phyloP scores from a whole-genome alignment of 2,329 filamentous ascomycete species.

The Periglandula ipomoeae region DNA sequence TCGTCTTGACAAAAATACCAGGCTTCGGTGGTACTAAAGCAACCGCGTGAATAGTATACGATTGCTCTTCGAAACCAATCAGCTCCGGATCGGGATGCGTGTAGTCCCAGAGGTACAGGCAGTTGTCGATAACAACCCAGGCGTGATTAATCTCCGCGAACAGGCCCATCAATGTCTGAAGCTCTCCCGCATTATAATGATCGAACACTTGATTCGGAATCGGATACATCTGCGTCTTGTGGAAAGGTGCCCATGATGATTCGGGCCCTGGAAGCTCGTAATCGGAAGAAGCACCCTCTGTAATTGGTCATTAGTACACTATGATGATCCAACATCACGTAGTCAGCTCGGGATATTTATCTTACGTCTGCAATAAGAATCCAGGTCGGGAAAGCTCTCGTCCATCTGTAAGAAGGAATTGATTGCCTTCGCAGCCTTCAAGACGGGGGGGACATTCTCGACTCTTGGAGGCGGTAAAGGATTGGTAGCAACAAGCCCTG shows the following conservation, averaged over 20 bases:
- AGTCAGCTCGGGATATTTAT: conserved; percentile 13
- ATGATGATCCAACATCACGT: not conserved
- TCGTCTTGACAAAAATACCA: conserved; percentile 78
- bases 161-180: conserved; percentile 88
- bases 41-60: conserved; percentile 82
- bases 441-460: conserved; percentile 53
- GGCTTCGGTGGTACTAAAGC: conserved; percentile 76
- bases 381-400: conserved; percentile 76
- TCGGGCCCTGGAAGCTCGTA: conserved; percentile 68
- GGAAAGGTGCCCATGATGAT: conserved; percentile 77
- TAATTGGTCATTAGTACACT: conserved; percentile 16
- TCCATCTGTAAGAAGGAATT: conserved; percentile 71
- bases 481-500: conserved; percentile 20
- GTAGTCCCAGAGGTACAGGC: conserved; percentile 96
- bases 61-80: conserved; percentile 84
- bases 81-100: conserved; percentile 85
- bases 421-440: conserved; percentile 74
- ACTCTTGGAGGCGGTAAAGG: conserved; percentile 34
- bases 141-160: conserved; percentile 93
- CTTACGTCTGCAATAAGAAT: conserved; percentile 82
- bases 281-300: conserved; percentile 83
- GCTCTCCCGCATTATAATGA: conserved; percentile 79
- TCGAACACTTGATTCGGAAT: conserved; percentile 90
- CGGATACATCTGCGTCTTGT: conserved; percentile 75
- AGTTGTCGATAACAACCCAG: conserved; percentile 93